Evolutionary conservation across 2,329 filamentous ascomycete genomes (phyloP), one percentile per base, ranked within the genome.

Genomic region (Cercospora berteroae): DNA sequence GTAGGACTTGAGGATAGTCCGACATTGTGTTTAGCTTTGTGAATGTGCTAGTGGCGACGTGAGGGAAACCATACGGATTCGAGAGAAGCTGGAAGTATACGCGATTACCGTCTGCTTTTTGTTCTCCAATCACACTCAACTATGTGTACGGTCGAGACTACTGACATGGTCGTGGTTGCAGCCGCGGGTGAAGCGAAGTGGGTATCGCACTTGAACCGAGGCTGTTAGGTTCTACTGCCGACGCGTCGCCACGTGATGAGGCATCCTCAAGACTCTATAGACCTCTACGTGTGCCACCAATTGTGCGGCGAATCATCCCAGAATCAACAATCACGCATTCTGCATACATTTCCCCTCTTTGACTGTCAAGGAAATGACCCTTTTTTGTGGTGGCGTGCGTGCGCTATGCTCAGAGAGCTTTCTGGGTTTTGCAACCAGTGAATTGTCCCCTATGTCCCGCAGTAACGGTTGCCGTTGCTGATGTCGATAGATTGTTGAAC

Each of bases 1-100:
- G 84, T 33, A 96, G 82, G 64, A 92, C 91, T 73, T 91, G 90
- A 31, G 91, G 91, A 61, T 72, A 72, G 31, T 57, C 61, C 25
- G 64, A 61, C 33, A 52, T 59, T 27, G n/a, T 56, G 16, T 50
- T 50, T 10, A 50, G 20, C 44, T 23, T 50, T 50, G 18, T 5
- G 44, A 4, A 50, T 39, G 36, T 7, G 44, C 20, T 20, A 50
- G 23, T 12, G 44, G 44, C 44, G 44, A 50, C 44, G 18, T 20
- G 44, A 50, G 12, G 9, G 20, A 13, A 12, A 50, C 12, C 44
- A 50, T 12, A 23, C 20, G 20, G 44, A 50, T 23, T 20, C 44
- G 13, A 50, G 44, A 12, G 44, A 23, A 20, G 44, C 18, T 50
- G 18, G 5, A 23, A 23, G 20, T 50, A 13, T 50, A 20, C 8